Conservation (phyloP, 1,284 basidiomycete genomes). For the Cryptococcus wingfieldii region DNA sequence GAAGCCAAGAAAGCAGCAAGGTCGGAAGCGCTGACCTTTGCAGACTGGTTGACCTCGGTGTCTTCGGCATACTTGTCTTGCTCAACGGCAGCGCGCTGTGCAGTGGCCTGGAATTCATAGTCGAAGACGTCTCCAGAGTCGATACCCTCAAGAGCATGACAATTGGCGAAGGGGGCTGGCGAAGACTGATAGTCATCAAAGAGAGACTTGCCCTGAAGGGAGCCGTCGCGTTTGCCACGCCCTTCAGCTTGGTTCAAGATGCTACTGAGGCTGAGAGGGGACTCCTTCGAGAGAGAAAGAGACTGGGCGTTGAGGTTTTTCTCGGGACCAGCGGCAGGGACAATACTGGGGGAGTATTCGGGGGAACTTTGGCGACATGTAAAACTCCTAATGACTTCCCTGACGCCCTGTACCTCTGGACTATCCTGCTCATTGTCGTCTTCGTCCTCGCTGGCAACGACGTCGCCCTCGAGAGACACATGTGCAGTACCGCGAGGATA, state of each 20-base stretch:
- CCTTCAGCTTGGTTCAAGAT: background rate
- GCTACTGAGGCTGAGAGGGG: background rate
- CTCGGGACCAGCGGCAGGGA: background rate
- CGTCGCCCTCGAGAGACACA: background rate
- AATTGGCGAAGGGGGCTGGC: background rate
- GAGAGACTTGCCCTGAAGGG: too few relatives aligned
- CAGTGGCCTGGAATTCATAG: background rate
- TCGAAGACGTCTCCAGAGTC: background rate
- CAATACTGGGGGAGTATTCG: too few relatives aligned
- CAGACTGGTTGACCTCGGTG: too few relatives aligned
- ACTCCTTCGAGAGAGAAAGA: background rate
- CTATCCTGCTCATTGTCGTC: slow-evolving; percentile 3
- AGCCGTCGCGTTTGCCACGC: too few relatives aligned
- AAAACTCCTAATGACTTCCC: background rate
- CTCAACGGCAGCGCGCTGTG: too few relatives aligned
- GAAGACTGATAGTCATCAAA: too few relatives aligned
- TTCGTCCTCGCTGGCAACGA: slow-evolving; percentile 4
- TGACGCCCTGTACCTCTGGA: slow-evolving; percentile 11
- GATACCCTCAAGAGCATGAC: too few relatives aligned
- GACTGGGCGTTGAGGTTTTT: background rate
- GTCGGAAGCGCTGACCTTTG: too few relatives aligned
- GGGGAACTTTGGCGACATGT: too few relatives aligned
- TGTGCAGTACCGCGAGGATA: background rate
- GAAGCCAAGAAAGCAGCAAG: too few relatives aligned
- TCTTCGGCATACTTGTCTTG: too few relatives aligned